Evolutionary conservation across 306 rosid genomes (phyloP).

Genomic region (Pachyrhizus erosus): DNA sequence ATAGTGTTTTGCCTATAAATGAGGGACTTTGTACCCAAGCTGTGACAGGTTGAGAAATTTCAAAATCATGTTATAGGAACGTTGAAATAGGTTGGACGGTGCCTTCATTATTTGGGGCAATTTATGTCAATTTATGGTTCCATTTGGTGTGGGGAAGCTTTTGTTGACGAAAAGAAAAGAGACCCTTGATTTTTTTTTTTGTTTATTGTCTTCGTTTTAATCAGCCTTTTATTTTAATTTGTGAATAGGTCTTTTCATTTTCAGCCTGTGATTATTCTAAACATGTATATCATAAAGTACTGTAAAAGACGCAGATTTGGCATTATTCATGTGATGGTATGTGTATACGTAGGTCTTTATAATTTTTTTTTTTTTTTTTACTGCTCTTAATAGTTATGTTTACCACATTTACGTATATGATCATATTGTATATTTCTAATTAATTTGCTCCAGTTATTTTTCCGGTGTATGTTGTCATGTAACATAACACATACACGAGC

Average conservation of each 20-base stretch:
- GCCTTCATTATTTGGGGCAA: slow-evolving; percentile 19
- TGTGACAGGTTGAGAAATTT: neutral
- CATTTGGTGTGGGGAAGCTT: slow-evolving; percentile 33
- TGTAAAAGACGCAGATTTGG: neutral
- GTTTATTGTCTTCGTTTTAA: neutral
- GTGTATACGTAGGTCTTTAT: neutral
- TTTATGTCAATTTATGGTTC: slow-evolving; percentile 23
- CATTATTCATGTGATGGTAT: neutral
- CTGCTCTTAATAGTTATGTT: too few species aligned
- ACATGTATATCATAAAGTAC: neutral
- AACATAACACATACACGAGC: too few species aligned
- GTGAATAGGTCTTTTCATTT: neutral
- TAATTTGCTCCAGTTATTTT: too few species aligned
- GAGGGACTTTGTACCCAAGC: neutral
- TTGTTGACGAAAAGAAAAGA: slow-evolving; percentile 35
- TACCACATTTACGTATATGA: too few species aligned
- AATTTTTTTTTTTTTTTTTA: too few species aligned
- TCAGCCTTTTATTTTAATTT: neutral
- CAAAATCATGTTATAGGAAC: neutral
- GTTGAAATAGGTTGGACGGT: slow-evolving; percentile 42
- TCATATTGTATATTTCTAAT: too few species aligned
- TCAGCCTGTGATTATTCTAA: neutral
- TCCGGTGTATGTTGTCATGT: too few species aligned
- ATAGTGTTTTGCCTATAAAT: neutral
- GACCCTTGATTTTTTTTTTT: neutral